Conservation (phyloP, 2,329 filamentous ascomycete species). For the Colletotrichum sidae region DNA sequence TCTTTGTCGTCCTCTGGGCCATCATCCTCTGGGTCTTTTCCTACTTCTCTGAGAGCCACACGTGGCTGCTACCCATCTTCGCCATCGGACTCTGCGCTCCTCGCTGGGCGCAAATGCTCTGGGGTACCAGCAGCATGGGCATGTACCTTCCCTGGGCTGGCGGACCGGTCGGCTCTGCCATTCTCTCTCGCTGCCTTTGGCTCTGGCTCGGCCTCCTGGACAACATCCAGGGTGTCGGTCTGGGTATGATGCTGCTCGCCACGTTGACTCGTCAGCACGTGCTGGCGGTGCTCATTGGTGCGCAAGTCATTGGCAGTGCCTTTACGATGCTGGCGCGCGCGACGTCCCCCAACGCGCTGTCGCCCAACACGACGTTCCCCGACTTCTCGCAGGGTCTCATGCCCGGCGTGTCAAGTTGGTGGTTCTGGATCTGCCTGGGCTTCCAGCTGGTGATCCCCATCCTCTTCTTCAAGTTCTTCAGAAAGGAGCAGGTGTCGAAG, state of each 20-base stretch:
- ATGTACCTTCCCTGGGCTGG: constrained; percentile 73
- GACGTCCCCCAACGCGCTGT: constrained; percentile 69
- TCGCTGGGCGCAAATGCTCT: constrained; percentile 76
- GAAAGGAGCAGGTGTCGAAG: constrained; percentile 69
- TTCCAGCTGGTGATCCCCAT: constrained; percentile 69
- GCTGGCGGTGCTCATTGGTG: constrained; percentile 68
- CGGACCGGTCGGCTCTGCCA: constrained; percentile 61
- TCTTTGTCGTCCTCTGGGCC: constrained; percentile 68
- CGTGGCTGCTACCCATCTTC: constrained; percentile 75
- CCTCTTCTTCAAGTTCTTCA: constrained; percentile 67
- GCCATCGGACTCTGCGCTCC: constrained; percentile 75
- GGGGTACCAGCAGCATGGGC: constrained; percentile 71
- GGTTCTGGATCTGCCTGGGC: constrained; percentile 71
- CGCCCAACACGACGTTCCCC: constrained; percentile 72
- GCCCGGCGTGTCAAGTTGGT: constrained; percentile 59
- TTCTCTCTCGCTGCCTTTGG: constrained; percentile 68
- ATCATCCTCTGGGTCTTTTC: constrained; percentile 63
- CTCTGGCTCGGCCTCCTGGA: constrained; percentile 74
- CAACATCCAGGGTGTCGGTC: constrained; percentile 72
- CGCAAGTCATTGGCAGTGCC: constrained; percentile 71
- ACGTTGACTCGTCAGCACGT: constrained; percentile 75
- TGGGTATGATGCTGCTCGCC: constrained; percentile 76
- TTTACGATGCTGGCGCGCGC: constrained; percentile 72
- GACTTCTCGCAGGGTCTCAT: constrained; percentile 64
- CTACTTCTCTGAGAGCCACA: constrained; percentile 68